Percentiles rank a stretch among this genome's conserved stretches.
Conservation (phyloP, 371 early-diverging fungal species). For the Coemansia linderi region DNA sequence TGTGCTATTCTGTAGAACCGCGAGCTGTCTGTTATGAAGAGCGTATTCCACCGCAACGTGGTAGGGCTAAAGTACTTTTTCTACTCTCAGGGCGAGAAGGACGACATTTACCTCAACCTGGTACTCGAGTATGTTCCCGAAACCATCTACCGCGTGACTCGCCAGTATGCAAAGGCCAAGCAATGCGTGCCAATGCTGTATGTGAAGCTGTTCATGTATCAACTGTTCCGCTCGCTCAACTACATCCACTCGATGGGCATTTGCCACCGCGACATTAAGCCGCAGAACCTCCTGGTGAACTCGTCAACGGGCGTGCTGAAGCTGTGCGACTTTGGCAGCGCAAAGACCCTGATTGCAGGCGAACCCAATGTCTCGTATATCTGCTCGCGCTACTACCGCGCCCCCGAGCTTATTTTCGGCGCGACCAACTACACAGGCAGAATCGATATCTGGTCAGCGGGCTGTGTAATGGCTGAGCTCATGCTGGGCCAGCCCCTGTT, state of each 20-base stretch:
- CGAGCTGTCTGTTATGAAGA: slow-evolving; percentile 93
- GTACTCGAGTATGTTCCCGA: slow-evolving; percentile 93
- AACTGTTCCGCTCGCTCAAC: slow-evolving; percentile 91
- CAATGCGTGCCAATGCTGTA: slow-evolving; percentile 91
- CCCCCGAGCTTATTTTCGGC: slow-evolving; percentile 98
- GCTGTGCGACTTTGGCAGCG: slow-evolving; percentile 99
- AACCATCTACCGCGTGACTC: slow-evolving; percentile 86
- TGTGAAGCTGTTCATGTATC: slow-evolving; percentile 96
- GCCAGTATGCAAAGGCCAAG: slow-evolving; percentile 84
- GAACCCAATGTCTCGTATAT: slow-evolving; percentile 98
- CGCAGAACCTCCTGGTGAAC: slow-evolving; percentile 96
- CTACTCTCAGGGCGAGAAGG: slow-evolving; percentile 69
- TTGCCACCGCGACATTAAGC: slow-evolving; percentile 98
- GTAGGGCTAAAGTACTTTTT: slow-evolving; percentile 85
- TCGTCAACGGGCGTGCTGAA: slow-evolving; percentile 87
- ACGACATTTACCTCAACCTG: slow-evolving; percentile 91
- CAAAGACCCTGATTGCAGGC: slow-evolving; percentile 89
- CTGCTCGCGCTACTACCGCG: slow-evolving; percentile 98
- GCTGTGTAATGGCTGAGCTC: slow-evolving; percentile 99
- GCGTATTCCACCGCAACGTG: slow-evolving; percentile 87
- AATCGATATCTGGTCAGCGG: slow-evolving; percentile 99
- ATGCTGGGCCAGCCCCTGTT: slow-evolving; percentile 96
- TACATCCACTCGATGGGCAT: slow-evolving; percentile 96
- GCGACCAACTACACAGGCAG: slow-evolving; percentile 90
- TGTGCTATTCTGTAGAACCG: slow-evolving; percentile 68